Evolutionary conservation across 768 basidiomycete species (phyloP), one percentile per base, ranked within the genome.

Genomic region (Phlebiopsis gigantea): DNA sequence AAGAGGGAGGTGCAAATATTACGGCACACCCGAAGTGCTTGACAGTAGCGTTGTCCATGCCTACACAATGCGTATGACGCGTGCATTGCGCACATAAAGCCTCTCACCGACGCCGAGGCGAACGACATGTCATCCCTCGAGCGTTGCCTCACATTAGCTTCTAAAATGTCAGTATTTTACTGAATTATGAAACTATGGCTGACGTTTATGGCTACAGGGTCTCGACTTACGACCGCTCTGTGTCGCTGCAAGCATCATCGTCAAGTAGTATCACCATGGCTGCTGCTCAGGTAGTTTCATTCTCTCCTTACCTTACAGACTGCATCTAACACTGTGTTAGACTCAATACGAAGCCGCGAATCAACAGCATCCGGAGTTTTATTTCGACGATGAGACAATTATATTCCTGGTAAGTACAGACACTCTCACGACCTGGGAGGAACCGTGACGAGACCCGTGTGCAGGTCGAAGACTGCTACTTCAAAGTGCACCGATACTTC

Each of bases 401-500:
- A 54, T 65, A 30, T 63, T 67, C 42, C 53, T 58, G 5, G 66
- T 67, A 50, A 51, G 65, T 39, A 31, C 39, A 8, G 9, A 47
- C 22, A 6, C 46, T 10, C 26, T 19, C 10, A 12, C 21, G 14
- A 2, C 14, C 21, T 19, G 21, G 3, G 21, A 4, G 25, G 3
- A 46, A 12, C 14, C 45, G 14, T 26, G 6, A 46, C 8, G 8
- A 39, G 34, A 34, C 8, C 29, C 34, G 5, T 51, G 2, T 15
- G 4, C 50, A 76, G 75, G 71, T 74, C 2, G 70, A 73, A 53
- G 59, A 66, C 19, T 58, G 59, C 2, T 57, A 69, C 14, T 75
- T 72, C 63, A 73, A 70, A 53, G 68, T 77, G 9, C 73, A 75
- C 51, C 70, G 70, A 5, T 65, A 71, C 55, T 72, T 69, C 43